phyloP scores from a whole-genome alignment of 495 filamentous ascomycete genomes.

The Opeltia flavorubescens region DNA sequence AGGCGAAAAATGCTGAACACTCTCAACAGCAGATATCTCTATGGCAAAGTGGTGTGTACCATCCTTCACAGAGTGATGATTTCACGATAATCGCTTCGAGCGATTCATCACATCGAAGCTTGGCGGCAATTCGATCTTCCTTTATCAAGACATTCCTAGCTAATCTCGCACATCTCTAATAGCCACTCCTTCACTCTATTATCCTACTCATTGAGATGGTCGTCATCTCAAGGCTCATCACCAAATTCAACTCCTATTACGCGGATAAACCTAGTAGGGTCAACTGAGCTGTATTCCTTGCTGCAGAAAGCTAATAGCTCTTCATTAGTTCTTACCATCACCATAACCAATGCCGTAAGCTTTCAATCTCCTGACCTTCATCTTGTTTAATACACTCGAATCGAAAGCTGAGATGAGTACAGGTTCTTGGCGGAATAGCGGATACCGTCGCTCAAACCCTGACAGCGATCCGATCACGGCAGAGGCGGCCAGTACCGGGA shows the following conservation, averaged over 20 bases:
- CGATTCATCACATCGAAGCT: background rate
- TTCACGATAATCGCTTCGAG: conserved; percentile 8
- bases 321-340: conserved; percentile 74
- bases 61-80: conserved; percentile 5
- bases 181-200: conserved; percentile 80
- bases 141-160: conserved; percentile 2
- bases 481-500: conserved; percentile 33
- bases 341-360: conserved; percentile 89
- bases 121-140: background rate
- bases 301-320: conserved; percentile 13
- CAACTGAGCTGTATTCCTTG: background rate
- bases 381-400: background rate
- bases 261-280: conserved; percentile 61
- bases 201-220: conserved; percentile 83
- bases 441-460: conserved; percentile 93
- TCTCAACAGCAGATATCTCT: conserved; percentile 66
- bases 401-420: conserved; percentile 5
- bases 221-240: conserved; percentile 60
- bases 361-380: background rate
- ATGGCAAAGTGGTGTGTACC: conserved; percentile 59
- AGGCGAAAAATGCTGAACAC: conserved; percentile 50
- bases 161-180: conserved; percentile 14
- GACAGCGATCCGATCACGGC: conserved; percentile 61
- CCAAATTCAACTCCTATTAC: conserved; percentile 91
- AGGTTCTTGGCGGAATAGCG: conserved; percentile 78